Conservation (phyloP, 768 basidiomycete species). For the Psilocybe azurescens region DNA sequence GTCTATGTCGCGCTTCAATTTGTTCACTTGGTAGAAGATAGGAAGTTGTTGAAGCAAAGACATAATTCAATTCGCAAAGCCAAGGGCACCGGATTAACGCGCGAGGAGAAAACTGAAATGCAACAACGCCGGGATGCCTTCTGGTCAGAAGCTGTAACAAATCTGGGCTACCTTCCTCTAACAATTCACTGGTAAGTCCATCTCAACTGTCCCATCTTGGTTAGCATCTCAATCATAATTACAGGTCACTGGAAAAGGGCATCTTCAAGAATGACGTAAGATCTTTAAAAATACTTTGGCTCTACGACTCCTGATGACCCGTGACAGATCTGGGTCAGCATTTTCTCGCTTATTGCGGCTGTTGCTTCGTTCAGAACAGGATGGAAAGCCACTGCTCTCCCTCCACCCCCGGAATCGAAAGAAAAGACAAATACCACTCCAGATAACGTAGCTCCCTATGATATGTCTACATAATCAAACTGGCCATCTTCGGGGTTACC, state of each 20-base stretch:
- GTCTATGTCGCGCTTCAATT: constrained; percentile 80
- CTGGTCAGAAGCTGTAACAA: constrained; percentile 74
- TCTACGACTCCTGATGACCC: constrained; percentile 10
- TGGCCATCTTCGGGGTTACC: neutral
- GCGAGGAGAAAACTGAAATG: constrained; percentile 61
- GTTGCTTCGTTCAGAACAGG: constrained; percentile 69
- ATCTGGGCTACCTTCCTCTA: constrained; percentile 78
- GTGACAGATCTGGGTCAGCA: constrained; percentile 44
- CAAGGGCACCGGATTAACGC: constrained; percentile 52
- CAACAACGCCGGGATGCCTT: constrained; percentile 66
- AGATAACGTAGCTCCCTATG: constrained; percentile 28
- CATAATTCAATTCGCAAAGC: constrained; percentile 62
- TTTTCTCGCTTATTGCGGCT: constrained; percentile 53
- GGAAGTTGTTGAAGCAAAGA: constrained; percentile 57
- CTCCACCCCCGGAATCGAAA: constrained; percentile 30
- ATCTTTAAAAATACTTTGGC: constrained; percentile 8
- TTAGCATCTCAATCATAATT: neutral
- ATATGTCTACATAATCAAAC: constrained; percentile 25
- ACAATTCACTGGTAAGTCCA: constrained; percentile 81
- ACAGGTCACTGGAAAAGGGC: constrained; percentile 73
- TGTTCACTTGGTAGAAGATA: constrained; percentile 72
- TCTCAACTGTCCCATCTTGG: neutral
- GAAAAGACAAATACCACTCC: constrained; percentile 21
- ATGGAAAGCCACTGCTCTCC: constrained; percentile 72
- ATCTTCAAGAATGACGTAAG: constrained; percentile 69